Percentiles rank a stretch among this genome's conserved stretches.
Evolutionary conservation across 1,284 basidiomycete species (phyloP).

Genomic region (Earliella scabrosa): DNA sequence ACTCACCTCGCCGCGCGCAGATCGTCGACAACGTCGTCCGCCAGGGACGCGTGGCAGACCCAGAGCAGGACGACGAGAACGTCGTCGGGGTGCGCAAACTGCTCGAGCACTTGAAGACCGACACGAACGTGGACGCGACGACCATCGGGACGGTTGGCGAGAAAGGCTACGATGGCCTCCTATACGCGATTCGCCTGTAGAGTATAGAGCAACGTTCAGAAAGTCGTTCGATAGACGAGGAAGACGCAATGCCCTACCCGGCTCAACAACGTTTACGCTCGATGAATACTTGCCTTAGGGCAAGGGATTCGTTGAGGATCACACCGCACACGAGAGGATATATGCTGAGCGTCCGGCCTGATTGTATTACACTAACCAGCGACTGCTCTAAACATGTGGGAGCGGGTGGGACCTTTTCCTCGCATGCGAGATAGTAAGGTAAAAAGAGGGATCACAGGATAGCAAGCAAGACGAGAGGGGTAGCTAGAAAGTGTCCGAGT

Average conservation of each 20-base stretch:
- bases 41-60: slow-evolving; percentile 51
- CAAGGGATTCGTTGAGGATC: too few relatives aligned
- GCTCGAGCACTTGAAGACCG: slow-evolving; percentile 51
- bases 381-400: slow-evolving; percentile 31
- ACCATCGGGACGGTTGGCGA: slow-evolving; percentile 64
- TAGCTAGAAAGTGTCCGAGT: slow-evolving; percentile 27
- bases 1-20: slow-evolving; percentile 30
- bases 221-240: too few relatives aligned
- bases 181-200: slow-evolving; percentile 49
- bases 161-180: slow-evolving; percentile 66
- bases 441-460: slow-evolving; percentile 26
- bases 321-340: slow-evolving; percentile 10
- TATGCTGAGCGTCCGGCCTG: slow-evolving; percentile 28
- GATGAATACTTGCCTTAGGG: too few relatives aligned
- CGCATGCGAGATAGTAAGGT: slow-evolving; percentile 38
- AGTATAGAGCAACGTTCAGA: too few relatives aligned
- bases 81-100: slow-evolving; percentile 54
- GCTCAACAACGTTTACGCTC: too few relatives aligned
- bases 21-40: slow-evolving; percentile 69
- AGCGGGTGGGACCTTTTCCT: slow-evolving; percentile 35
- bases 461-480: slow-evolving; percentile 20
- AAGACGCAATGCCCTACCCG: too few relatives aligned
- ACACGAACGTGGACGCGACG: slow-evolving; percentile 61
- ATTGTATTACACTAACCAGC: slow-evolving; percentile 31
- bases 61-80: slow-evolving; percentile 38